Percentiles rank a stretch among this genome's conserved stretches.
These are phyloP conservation scores for Botrytis squamosa DNA, from an alignment of 2,329 filamentous ascomycete species.

Conservation along the genomic window DNA sequence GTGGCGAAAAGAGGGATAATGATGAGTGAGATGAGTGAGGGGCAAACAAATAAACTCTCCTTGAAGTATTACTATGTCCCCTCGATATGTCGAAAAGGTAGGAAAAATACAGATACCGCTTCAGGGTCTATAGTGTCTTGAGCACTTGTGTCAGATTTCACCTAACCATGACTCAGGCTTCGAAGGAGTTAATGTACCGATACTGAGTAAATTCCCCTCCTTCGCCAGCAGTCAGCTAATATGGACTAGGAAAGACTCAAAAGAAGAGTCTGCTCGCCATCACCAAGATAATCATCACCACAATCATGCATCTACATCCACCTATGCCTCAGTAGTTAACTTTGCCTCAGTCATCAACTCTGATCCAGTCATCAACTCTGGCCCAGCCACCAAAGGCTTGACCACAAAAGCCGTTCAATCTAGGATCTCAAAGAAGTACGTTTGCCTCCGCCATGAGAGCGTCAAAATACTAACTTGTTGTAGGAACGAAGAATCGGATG, in stretches of 20 bases:
- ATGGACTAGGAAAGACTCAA: not conserved
- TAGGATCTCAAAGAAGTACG: not conserved
- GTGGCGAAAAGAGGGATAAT: not conserved
- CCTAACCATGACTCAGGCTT: not conserved
- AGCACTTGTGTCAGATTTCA: not conserved
- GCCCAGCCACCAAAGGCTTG: not conserved
- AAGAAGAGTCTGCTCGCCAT: not conserved
- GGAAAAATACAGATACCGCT: fast-evolving
- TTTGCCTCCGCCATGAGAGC: not conserved
- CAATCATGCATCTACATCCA: not conserved
- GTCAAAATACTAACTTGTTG: too few species aligned
- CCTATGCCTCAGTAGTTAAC: not conserved
- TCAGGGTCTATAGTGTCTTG: not conserved
- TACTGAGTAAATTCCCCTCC: not conserved
- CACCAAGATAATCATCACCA: not conserved
- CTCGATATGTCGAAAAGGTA: not conserved
- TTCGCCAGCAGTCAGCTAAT: not conserved
- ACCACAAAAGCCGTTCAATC: not conserved
- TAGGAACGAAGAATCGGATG: not conserved
- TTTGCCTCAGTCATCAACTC: not conserved
- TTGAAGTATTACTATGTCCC: not conserved
- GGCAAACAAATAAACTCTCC: not conserved
- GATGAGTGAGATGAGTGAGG: too few species aligned
- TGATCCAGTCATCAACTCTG: not conserved
- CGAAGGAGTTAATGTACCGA: not conserved